phyloP scores from a whole-genome alignment of 129 eudicot species.

The Pseudognaphalium luteoalbum region DNA sequence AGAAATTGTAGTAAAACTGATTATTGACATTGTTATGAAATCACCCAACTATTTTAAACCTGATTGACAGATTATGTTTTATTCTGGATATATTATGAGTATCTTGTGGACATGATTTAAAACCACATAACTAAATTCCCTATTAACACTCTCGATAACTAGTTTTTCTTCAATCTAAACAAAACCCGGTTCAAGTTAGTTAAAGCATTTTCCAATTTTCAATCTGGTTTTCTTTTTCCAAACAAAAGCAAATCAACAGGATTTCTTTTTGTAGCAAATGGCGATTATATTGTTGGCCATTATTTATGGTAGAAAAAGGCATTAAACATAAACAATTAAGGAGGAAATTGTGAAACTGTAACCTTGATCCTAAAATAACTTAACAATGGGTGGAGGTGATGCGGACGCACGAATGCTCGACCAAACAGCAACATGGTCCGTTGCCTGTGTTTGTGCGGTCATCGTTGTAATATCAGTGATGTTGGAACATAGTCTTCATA shows the following conservation, averaged over 20 bases:
- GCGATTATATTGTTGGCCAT: conserved; percentile 17
- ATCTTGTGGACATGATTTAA: conserved; percentile 35
- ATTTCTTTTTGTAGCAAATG: neutral
- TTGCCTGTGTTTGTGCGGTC: conserved; percentile 61
- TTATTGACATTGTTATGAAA: no score
- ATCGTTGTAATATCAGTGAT: conserved; percentile 62
- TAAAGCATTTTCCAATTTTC: conserved; percentile 20
- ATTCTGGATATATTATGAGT: neutral
- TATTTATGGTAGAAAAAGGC: neutral
- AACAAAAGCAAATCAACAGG: neutral
- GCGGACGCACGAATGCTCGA: conserved; percentile 50
- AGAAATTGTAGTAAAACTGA: no score
- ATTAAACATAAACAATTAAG: conserved; percentile 12
- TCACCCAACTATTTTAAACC: no score
- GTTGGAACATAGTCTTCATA: conserved; percentile 70
- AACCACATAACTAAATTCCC: conserved; percentile 32
- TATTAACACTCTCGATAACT: conserved; percentile 33
- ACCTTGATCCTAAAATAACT: conserved; percentile 10
- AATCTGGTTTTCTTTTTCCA: conserved; percentile 19
- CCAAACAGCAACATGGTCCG: conserved; percentile 87
- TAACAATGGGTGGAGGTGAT: conserved; percentile 38
- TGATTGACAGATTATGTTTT: neutral
- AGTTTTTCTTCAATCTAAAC: conserved; percentile 30
- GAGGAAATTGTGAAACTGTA: conserved; percentile 17
- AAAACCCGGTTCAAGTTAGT: conserved; percentile 30